A percentile compares a stretch with the other conserved stretches of the same genome.
These are phyloP conservation scores for Hypoxylon fuscum DNA, from an alignment of 495 filamentous ascomycete species.

Conservation along the genomic window DNA sequence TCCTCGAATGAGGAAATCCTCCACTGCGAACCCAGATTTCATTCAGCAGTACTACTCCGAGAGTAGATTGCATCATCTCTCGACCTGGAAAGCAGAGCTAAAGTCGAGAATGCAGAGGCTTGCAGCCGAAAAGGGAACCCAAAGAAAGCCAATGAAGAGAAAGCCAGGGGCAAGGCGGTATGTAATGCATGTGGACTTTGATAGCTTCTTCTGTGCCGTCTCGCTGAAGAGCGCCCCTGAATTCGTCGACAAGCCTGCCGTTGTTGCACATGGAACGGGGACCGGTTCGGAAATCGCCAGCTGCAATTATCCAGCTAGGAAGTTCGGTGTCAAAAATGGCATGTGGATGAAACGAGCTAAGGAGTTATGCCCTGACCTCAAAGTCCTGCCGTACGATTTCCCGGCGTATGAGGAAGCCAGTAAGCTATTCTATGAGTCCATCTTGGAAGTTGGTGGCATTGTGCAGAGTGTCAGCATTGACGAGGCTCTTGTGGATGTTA, in stretches of 20 bases:
- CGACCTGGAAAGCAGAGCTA: conserved; percentile 92
- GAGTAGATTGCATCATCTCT: conserved; percentile 92
- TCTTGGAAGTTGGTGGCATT: conserved; percentile 78
- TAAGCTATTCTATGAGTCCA: conserved; percentile 82
- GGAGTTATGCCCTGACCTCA: conserved; percentile 83
- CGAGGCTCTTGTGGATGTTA: conserved; percentile 87
- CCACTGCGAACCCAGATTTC: conserved; percentile 89
- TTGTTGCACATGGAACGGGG: conserved; percentile 86
- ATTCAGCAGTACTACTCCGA: conserved; percentile 93
- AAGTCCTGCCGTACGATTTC: conserved; percentile 92
- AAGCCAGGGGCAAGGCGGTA: conserved; percentile 76
- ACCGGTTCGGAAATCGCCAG: conserved; percentile 94
- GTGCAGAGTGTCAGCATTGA: conserved; percentile 98
- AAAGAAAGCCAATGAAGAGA: conserved; percentile 48
- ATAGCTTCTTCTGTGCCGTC: conserved; percentile 96
- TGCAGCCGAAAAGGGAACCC: conserved; percentile 66
- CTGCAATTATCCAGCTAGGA: conserved; percentile 91
- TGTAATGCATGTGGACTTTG: conserved; percentile 95
- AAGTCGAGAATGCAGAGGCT: conserved; percentile 85
- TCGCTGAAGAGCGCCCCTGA: conserved; percentile 81
- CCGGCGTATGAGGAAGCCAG: conserved; percentile 94
- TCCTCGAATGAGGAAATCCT: conserved; percentile 82
- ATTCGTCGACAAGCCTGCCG: conserved; percentile 81
- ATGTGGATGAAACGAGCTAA: conserved; percentile 98
- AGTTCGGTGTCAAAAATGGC: conserved; percentile 89